phyloP scores from a whole-genome alignment of 768 basidiomycete species.

The Suillus weaverae region DNA sequence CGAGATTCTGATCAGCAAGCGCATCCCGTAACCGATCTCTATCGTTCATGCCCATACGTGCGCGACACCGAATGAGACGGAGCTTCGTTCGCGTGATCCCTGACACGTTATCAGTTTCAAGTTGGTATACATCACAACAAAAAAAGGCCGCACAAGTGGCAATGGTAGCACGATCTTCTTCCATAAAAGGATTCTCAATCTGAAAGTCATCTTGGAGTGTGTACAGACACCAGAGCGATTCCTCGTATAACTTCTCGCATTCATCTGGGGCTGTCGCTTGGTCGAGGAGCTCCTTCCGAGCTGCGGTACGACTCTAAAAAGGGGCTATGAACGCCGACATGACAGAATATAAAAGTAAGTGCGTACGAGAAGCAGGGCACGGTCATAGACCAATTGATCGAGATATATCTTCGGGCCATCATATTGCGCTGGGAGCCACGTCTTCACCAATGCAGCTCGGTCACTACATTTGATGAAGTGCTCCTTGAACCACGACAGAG shows the following conservation, averaged over 20 bases:
- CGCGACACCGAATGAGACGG: constrained; percentile 74
- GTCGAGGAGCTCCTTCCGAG: constrained; percentile 85
- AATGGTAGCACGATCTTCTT: constrained; percentile 79
- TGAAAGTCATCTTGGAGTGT: constrained; percentile 90
- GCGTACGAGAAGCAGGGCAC: constrained; percentile 81
- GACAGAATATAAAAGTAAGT: background rate
- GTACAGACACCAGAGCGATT: constrained; percentile 91
- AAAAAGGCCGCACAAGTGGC: constrained; percentile 57
- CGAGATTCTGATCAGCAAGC: constrained; percentile 75
- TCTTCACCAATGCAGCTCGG: constrained; percentile 84
- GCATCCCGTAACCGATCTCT: constrained; percentile 74
- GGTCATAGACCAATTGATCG: constrained; percentile 91
- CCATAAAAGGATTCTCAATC: constrained; percentile 79
- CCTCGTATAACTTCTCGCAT: constrained; percentile 94
- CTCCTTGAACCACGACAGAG: constrained; percentile 86
- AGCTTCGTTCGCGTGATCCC: constrained; percentile 88
- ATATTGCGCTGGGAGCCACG: constrained; percentile 82
- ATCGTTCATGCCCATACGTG: constrained; percentile 75
- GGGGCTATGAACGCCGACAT: background rate
- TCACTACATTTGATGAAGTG: constrained; percentile 95
- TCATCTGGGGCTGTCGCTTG: constrained; percentile 73
- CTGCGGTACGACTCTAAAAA: constrained; percentile 84
- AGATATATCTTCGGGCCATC: constrained; percentile 81
- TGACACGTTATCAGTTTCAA: constrained; percentile 23
- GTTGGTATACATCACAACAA: constrained; percentile 1